Evolutionary conservation across 2,329 filamentous ascomycete species (phyloP), one percentile per base, ranked within the genome.

Genomic region (Fonsecaea pugnacius): DNA sequence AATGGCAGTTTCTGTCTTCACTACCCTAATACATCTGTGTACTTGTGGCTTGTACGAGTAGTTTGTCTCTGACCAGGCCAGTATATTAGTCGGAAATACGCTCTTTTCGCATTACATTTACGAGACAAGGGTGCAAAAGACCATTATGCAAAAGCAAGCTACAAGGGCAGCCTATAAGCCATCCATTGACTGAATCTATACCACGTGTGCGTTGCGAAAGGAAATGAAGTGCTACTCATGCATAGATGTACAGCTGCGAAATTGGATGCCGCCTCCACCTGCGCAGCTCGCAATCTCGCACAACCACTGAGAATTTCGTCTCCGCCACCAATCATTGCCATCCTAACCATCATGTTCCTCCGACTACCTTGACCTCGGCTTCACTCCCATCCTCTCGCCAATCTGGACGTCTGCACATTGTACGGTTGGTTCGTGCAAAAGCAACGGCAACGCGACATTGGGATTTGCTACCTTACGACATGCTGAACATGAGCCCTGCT

Each of bases 311-410:
- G 43, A 48, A 48, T 48, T 12, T 48, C 43, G 43, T 48, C 43
- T 48, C 12, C 18, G 3, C 43, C 43, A 27, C 51, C 51, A 53
- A 53, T 53, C 51, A 53, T 53, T 12, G 33, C 33, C 33, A 18
- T 27, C 50, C n/a, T 24, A 53, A 32, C 50, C 50, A 53, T 30
- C 51, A 53, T 53, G 12, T 53, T 32, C 51, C 33, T 21, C 18
- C 27, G 16, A 35, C 3, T 5, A 2, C 7, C 12, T 12, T 24
- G 43, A 12, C 21, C 27, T 48, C 43, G 12, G 43, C 43, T 48
- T 48, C 21, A 27, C 43, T 24, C 24, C 43, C 3, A 18, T 24
- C 18, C 21, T 48, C 21, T 48, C 14, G 21, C 43, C 21, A 48
- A 48, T 48, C 21, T 48, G 10, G 43, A 48, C 43, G 5, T 21